Conservation (phyloP, 495 filamentous ascomycete genomes). For the Aspergillus cavernicola region DNA sequence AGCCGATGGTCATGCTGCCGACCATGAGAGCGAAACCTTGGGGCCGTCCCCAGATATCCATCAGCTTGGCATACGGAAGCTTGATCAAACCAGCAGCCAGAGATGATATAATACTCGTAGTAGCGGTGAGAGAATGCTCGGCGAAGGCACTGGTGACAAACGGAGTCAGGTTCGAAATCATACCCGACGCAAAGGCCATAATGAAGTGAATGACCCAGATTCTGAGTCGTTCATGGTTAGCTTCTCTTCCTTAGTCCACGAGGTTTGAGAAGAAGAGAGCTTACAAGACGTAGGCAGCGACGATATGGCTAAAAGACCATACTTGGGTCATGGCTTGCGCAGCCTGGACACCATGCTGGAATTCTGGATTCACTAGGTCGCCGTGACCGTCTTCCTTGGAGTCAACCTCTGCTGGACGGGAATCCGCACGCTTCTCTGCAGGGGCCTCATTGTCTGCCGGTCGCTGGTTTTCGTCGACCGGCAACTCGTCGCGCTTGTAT, state of each 20-base stretch:
- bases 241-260: neutral
- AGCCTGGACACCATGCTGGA: slow-evolving; percentile 19
- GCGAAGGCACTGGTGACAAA: slow-evolving; percentile 30
- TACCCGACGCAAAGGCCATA: slow-evolving; percentile 9
- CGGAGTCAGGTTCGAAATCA: slow-evolving; percentile 12
- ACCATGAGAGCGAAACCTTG: slow-evolving; percentile 47
- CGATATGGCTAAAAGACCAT: slow-evolving; percentile 15
- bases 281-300: slow-evolving; percentile 16
- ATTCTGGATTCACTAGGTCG: slow-evolving; percentile 12
- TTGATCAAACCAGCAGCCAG: slow-evolving; percentile 59
- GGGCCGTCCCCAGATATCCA: slow-evolving; percentile 61
- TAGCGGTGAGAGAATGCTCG: slow-evolving; percentile 29
- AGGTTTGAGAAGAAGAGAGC: neutral
- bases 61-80: slow-evolving; percentile 61
- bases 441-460: neutral
- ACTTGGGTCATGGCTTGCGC: slow-evolving; percentile 19
- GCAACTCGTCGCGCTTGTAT: slow-evolving; percentile 10
- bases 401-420: neutral
- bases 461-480: slow-evolving; percentile 6
- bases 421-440: neutral
- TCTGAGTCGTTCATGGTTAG: neutral
- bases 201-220: slow-evolving; percentile 19
- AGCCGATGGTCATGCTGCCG: slow-evolving; percentile 31
- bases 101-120: slow-evolving; percentile 29
- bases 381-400: neutral